Percentiles rank a stretch among this genome's conserved stretches.
These are phyloP conservation scores for Corchorus olitorius DNA, from an alignment of 345 rosid genomes.

Conservation along the genomic window DNA sequence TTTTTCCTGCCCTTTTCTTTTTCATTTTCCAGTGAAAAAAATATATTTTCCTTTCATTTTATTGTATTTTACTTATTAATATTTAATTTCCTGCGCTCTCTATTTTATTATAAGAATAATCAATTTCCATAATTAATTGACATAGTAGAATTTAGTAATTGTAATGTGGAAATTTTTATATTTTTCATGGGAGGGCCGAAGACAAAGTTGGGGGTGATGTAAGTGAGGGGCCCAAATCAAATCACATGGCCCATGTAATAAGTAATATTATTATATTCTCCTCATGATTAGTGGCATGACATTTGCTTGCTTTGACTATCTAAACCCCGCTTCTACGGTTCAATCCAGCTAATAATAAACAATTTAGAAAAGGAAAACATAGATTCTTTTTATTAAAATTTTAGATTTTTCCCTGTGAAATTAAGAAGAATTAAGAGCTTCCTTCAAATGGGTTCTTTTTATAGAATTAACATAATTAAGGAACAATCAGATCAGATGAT, in stretches of 20 bases:
- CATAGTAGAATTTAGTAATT: too few relatives aligned
- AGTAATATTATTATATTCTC: not conserved
- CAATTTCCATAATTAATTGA: not conserved
- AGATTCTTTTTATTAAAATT: too few relatives aligned
- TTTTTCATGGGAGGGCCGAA: not conserved
- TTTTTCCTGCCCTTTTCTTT: not conserved
- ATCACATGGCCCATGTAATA: constrained; percentile 32
- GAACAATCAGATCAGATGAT: too few relatives aligned
- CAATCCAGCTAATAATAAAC: too few relatives aligned
- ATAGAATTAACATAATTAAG: too few relatives aligned
- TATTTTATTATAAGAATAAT: not conserved
- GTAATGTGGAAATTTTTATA: not conserved
- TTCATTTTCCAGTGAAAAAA: not conserved
- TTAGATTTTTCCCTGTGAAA: too few relatives aligned
- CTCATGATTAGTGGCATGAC: constrained; percentile 56
- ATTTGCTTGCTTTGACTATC: constrained; percentile 39
- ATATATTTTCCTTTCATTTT: not conserved
- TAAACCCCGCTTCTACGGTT: not conserved
- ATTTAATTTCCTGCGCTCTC: not conserved
- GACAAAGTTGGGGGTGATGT: not conserved
- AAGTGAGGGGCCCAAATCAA: not conserved
- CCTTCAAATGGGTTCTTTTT: too few relatives aligned
- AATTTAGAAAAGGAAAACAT: too few relatives aligned
- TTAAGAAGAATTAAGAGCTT: too few relatives aligned
- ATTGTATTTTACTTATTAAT: not conserved